Evolutionary conservation across 2,329 filamentous ascomycete genomes (phyloP).

Genomic region (Neonectria coccinea): DNA sequence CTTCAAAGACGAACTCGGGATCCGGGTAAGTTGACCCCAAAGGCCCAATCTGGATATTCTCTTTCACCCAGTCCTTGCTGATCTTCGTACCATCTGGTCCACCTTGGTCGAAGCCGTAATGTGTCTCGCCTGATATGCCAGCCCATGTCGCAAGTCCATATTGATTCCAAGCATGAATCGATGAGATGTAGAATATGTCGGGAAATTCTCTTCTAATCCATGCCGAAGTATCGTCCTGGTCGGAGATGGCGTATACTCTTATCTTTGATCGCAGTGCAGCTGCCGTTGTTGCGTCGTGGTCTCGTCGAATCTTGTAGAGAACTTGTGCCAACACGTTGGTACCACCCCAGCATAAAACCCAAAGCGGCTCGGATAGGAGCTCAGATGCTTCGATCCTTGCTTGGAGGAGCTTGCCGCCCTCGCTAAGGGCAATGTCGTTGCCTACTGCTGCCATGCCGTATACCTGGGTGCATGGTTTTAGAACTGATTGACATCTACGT

Average conservation of each 20-base stretch:
- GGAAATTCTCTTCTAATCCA: constrained; percentile 67
- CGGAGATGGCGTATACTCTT: constrained; percentile 66
- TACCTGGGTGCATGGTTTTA: constrained; percentile 17
- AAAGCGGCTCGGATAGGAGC: constrained; percentile 31
- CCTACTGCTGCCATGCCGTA: constrained; percentile 49
- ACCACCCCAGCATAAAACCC: constrained; percentile 64
- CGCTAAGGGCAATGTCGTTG: constrained; percentile 43
- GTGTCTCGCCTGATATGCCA: constrained; percentile 60
- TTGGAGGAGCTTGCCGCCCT: constrained; percentile 57
- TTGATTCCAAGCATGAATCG: constrained; percentile 65
- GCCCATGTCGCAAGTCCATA: constrained; percentile 66
- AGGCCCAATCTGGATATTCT: constrained; percentile 62
- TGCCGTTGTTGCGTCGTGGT: constrained; percentile 45
- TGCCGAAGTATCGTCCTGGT: constrained; percentile 66
- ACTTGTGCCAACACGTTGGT: constrained; percentile 63
- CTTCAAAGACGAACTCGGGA: constrained; percentile 62
- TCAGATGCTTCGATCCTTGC: constrained; percentile 34
- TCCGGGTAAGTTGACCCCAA: constrained; percentile 59
- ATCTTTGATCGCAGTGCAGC: constrained; percentile 54
- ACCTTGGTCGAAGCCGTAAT: constrained; percentile 27
- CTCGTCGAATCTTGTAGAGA: constrained; percentile 52
- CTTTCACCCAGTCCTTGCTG: constrained; percentile 61
- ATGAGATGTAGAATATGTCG: constrained; percentile 65
- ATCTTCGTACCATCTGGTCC: constrained; percentile 59
- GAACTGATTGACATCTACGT: neutral